Base-by-base conservation (phyloP, 1,284 basidiomycete species). In the Limonomyces culmigenus region DNA sequence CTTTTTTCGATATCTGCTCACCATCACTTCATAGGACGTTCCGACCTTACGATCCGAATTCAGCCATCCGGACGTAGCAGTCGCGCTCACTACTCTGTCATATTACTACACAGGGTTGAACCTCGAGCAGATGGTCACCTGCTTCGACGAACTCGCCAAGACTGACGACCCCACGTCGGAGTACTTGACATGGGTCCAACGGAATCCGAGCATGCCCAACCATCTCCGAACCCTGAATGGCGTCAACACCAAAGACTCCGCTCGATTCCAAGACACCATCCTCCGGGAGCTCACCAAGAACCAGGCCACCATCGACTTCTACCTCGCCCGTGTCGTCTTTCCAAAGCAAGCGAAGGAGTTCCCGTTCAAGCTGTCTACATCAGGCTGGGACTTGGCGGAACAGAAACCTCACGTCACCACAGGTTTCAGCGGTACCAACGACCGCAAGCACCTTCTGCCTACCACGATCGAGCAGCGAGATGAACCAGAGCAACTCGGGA, bases 391-490 rank as follows among this genome's bases (percentile, higher is more conserved):
- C 49, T 46, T 72, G 27, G 66, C 62, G 1, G 58, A 60, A 38
- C 38, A 37, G 4, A 60, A 50, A 35, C 31, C 32, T 1, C 50
- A 57, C 23, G 18, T 56, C 8, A 60, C 50, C 3, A 71, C 65
- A 3, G 70, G 70, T 0, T 73, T 72, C 43, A 71, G 66, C 32
- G 70, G 70, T 6, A 71, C 68, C 1, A 72, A 71, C 35, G 69
- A 72, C 43, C 61, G 60, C 21, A 54, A 49, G 32, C 60, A 66
- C 38, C 47, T 72, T 1, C 49, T 70, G 3, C 69, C 68, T 0
- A 52, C 53, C 0, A 58, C 60, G 1, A 64, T 71, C 31, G 43
- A 41, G 0, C 69, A 71, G 37, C 37, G 43, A 0, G 64, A 70
- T 38, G 55, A 55, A 0, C 42, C 52, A 1, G 50, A 54, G 20